Evolutionary conservation across 305 asterid species (phyloP), one percentile per base, ranked within the genome.

Genomic region (Nicotiana rustica): DNA sequence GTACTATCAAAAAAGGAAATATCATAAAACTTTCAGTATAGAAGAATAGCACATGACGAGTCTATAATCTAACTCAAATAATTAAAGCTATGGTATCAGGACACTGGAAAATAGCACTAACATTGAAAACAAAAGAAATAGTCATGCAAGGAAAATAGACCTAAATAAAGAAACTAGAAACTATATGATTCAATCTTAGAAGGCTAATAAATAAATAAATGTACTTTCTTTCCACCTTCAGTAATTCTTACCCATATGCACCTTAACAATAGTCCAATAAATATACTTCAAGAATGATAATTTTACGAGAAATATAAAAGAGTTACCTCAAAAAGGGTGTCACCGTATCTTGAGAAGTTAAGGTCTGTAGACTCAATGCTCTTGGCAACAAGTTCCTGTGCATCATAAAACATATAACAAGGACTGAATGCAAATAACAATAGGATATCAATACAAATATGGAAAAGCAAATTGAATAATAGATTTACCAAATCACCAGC

Each of bases 401-500:
- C 14, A 62, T 19, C 9, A 19, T 18, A 80, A 33, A 38, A 80
- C 41, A 44, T 10, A n/a, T 80, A 60, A 52, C 17, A 17, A 17
- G 17, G 62, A 17, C 4, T 17, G n/a, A 57, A 57, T 65, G 65
- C n/a, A 57, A 61, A 10, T n/a, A 18, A 67, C 33, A 1, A 5
- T 9, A 67, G 67, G 47, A 38, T 38, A 38, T 38, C 44, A 38
- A 8, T 5, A 57, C 65, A 66, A 75, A 71, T 47, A 21, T 17
- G 10, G 15, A 69, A 10, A 35, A 19, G 1, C 80, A 52, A 71
- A 21, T 33, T 47, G 62, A 75, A 60, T 47, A 60, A 49, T 5
- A 73, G 66, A 70, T 67, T 57, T 92, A 93, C 98, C 96, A 93
- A 89, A 92, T 95, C 98, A 95, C 98, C 98, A 90, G 97, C 98